Percentiles rank a stretch among this genome's conserved stretches.
phyloP scores from a whole-genome alignment of 1,139 yeast species.

The Candida tunisiensis region DNA sequence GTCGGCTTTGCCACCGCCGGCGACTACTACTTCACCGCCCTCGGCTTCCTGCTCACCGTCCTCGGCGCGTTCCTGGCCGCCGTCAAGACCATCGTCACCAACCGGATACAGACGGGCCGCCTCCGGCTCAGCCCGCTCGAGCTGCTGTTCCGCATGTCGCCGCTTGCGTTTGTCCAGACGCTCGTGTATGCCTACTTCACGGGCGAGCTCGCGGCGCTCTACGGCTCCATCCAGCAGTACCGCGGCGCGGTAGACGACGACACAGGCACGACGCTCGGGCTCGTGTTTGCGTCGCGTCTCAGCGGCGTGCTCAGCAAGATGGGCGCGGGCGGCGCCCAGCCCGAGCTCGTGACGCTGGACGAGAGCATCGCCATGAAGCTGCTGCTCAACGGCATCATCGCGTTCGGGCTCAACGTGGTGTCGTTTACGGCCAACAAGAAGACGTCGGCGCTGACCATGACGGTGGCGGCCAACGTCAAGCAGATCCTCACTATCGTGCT shows the following conservation, averaged over 20 bases:
- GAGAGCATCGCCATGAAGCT: conserved; percentile 8
- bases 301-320: no score
- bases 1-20: conserved; percentile 11
- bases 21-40: conserved; percentile 9
- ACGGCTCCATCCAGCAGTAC: no score
- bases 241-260: no score
- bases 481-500: conserved; percentile 11
- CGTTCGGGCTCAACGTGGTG: conserved; percentile 12
- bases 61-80: conserved; percentile 13
- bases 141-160: no score
- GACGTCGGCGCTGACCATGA: conserved; percentile 12
- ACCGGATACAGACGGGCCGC: conserved; percentile 11
- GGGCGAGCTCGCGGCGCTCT: no score
- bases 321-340: no score
- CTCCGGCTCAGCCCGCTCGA: conserved; percentile 11
- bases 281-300: no score
- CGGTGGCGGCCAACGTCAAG: conserved; percentile 13
- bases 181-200: no score
- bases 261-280: no score
- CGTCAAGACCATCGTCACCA: conserved; percentile 12
- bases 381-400: conserved; percentile 10
- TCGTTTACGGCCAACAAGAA: conserved; percentile 13
- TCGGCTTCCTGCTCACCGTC: conserved; percentile 11
- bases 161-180: no score
- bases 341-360: no score